Evolutionary conservation across 1,284 basidiomycete genomes (phyloP).

Genomic region (Stygiomarasmius scandens): DNA sequence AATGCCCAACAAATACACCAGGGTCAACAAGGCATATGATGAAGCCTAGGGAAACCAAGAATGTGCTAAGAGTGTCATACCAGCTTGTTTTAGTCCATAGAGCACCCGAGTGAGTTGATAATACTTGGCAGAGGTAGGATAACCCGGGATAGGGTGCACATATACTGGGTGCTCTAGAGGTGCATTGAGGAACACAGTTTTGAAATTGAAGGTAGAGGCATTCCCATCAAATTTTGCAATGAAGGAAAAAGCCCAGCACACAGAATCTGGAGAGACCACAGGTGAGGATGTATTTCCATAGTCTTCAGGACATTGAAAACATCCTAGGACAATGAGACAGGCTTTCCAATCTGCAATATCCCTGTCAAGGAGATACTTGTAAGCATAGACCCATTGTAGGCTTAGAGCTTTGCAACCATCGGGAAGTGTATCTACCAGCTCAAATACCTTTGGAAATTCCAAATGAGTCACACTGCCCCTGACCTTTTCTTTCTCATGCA

Average conservation of each 20-base stretch:
- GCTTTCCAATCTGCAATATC: slow-evolving; percentile 31
- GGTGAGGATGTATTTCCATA: slow-evolving; percentile 40
- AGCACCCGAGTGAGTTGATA: slow-evolving; percentile 24
- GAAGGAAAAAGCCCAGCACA: slow-evolving; percentile 33
- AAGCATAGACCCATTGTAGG: slow-evolving; percentile 29
- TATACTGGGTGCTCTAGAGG: slow-evolving; percentile 34
- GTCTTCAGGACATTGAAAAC: slow-evolving; percentile 30
- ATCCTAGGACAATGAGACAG: slow-evolving; percentile 37
- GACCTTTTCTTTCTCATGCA: too few relatives aligned
- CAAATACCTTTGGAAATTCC: too few relatives aligned
- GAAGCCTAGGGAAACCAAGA: slow-evolving; percentile 26
- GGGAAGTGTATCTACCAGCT: too few relatives aligned
- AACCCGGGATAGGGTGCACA: slow-evolving; percentile 33
- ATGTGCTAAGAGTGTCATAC: slow-evolving; percentile 27
- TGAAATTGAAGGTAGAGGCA: slow-evolving; percentile 32
- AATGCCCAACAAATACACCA: too few relatives aligned
- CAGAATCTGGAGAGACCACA: slow-evolving; percentile 28
- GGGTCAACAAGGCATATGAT: too few relatives aligned
- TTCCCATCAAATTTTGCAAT: slow-evolving; percentile 27
- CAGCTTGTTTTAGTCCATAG: slow-evolving; percentile 43
- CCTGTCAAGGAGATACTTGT: slow-evolving; percentile 30
- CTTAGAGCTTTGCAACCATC: not conserved
- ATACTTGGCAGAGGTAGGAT: slow-evolving; percentile 18
- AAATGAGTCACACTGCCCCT: too few relatives aligned
- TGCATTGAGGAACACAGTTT: slow-evolving; percentile 37